A percentile compares a stretch with the other conserved stretches of the same genome.
phyloP scores from a whole-genome alignment of 805 yeast species.

The Saturnispora mendoncae region DNA sequence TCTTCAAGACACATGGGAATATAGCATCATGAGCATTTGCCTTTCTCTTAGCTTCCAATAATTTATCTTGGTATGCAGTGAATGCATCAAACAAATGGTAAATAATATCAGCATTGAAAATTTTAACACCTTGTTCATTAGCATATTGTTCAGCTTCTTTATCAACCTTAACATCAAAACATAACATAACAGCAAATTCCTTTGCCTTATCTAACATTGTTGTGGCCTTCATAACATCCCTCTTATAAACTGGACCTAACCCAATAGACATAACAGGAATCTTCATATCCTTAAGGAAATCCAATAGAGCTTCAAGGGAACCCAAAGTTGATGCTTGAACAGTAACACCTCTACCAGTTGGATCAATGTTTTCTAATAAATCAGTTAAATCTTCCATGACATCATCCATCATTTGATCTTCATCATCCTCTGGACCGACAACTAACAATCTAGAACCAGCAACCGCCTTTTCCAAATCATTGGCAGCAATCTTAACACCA shows the following conservation, averaged over 20 bases:
- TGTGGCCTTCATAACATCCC: slow-evolving; percentile 96
- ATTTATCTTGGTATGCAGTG: slow-evolving; percentile 80
- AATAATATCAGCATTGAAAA: slow-evolving; percentile 93
- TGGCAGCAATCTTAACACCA: slow-evolving; percentile 98
- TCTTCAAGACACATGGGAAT: slow-evolving; percentile 91
- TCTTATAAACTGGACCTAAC: slow-evolving; percentile 94
- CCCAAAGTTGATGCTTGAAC: slow-evolving; percentile 99
- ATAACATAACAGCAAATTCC: slow-evolving; percentile 93
- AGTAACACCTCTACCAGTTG: slow-evolving; percentile 92
- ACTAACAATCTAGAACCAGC: slow-evolving; percentile 95
- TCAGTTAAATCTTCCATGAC: slow-evolving; percentile 98
- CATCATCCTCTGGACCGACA: slow-evolving; percentile 96
- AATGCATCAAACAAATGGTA: slow-evolving; percentile 94
- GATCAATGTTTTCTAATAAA: slow-evolving; percentile 87
- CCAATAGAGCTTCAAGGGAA: slow-evolving; percentile 92
- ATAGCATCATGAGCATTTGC: slow-evolving; percentile 83
- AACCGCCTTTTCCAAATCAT: slow-evolving; percentile 95
- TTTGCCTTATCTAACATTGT: slow-evolving; percentile 96
- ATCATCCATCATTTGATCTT: slow-evolving; percentile 94
- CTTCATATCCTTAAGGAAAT: slow-evolving; percentile 96
- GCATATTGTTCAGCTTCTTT: slow-evolving; percentile 99
- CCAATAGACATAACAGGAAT: slow-evolving; percentile 99
- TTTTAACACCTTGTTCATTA: slow-evolving; percentile 79
- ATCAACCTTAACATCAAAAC: slow-evolving; percentile 95
- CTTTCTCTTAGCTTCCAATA: slow-evolving; percentile 83